Evolutionary conservation across 805 yeast genomes (phyloP), one percentile per base, ranked within the genome.

Genomic region (Kuraishia hungarica): DNA sequence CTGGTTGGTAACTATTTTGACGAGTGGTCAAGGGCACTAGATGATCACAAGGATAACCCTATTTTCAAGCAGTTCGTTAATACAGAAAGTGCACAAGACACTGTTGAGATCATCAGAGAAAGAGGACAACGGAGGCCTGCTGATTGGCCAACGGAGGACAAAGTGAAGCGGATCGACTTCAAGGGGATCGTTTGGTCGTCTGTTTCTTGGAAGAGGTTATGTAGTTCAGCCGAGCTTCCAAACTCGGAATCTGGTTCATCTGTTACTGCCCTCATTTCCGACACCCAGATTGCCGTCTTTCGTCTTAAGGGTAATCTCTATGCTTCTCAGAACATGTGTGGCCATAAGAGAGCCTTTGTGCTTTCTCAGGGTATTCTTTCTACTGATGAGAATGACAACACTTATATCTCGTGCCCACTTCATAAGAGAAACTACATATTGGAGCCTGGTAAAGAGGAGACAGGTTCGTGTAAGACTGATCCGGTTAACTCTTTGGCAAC

Each of bases 291-390:
- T 17, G 75, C 75, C 0, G 29, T 72, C 0, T 72, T 69, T 64
- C 58, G 72, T 50, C 56, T 64, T n/a, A 56, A 62, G n/a, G 71
- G 62, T n/a, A 63, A 64, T 54, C 59, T 70, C 7, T 69, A 60
- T 52, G 69, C 73, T n/a, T 69, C 71, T 15, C 75, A 72, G 53
- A 71, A 71, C 57, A 70, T 72, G 73, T 72, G 75, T 59, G 72
- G 72, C n/a, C 74, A 72, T 55, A 66, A 69, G 39, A 60, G 73
- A n/a, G 69, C 75, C 0, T 72, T 72, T 62, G 72, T 70, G 1
- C 58, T 72, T 39, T 63, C 67, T 23, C 72, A 70, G 56, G 75
- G 75, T 50, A 66, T 69, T 21, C 50, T 70, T 15, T 65, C 68
- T 3, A 61, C 65, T 24, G 72, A 69, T 55, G 70, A 64, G 35